Evolutionary conservation across 768 basidiomycete genomes (phyloP), one percentile per base, ranked within the genome.

Genomic region (Boletales sp.): DNA sequence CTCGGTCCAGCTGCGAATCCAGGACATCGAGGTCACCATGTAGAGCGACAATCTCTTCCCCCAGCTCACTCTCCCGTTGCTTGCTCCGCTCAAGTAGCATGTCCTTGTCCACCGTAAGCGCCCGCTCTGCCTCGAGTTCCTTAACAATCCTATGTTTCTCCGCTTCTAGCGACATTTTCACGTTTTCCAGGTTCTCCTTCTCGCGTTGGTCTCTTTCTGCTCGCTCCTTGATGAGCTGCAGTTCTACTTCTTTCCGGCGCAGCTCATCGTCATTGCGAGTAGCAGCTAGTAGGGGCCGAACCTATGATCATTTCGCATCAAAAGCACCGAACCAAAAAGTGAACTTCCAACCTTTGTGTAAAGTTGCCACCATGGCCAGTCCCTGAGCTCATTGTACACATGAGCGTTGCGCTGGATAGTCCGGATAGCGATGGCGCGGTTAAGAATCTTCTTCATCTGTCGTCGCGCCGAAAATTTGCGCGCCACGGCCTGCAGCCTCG

Each of bases 301-400:
- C 85, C 87, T 90, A 48, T n/a, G 40, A 18, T 48, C 36, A 5
- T 21, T 45, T 59, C 48, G 50, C 3, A 47, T 57, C 43, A 55
- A 43, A 19, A 40, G 38, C 11, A 15, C 36, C 9, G 45, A 31
- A 38, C 17, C 19, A 3, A 31, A 13, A 13, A 47, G n/a, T 31
- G 19, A 34, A 13, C 7, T 12, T 48, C 68, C 40, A 53, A 83
- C 92, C 75, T 95, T 95, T 3, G 93, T 93, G 65, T 94, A 99
- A 9, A 98, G 76, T 54, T 94, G 89, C 97, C 97, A 99, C 97
- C 97, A 98, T 2, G 95, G 94, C 97, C 97, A 98, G 45, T 95
- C 91, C 40, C 83, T 78, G 27, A 99, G 75, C 48, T 91, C 86
- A 8, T 86, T 84, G 63, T 98, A 98, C 18, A 97, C 78, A 18